Conservation (phyloP, 1,284 basidiomycete species). For the Austroboletus niveus region DNA sequence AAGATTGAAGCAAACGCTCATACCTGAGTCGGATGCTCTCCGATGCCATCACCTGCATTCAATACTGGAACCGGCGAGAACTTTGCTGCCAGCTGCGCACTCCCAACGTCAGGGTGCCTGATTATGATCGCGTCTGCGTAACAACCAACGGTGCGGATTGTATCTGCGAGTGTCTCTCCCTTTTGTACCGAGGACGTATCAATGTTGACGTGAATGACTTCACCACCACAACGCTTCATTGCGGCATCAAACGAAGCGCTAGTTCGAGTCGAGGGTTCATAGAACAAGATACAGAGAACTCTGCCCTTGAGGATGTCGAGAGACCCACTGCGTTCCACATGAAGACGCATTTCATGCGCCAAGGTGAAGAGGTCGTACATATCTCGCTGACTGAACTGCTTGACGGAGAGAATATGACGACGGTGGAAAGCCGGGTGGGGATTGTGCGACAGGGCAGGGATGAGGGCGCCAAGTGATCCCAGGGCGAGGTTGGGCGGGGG, state of each 20-base stretch:
- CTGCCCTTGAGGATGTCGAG: constrained; percentile 91
- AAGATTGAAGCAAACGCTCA: constrained; percentile 13
- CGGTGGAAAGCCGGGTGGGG: constrained; percentile 76
- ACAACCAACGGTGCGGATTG: constrained; percentile 92
- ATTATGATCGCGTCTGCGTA: constrained; percentile 96
- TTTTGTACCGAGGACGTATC: constrained; percentile 90
- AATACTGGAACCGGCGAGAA: constrained; percentile 94
- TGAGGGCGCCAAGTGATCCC: constrained; percentile 29
- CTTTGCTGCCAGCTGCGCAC: constrained; percentile 88
- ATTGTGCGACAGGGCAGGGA: constrained; percentile 40
- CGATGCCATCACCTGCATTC: constrained; percentile 96
- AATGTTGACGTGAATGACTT: constrained; percentile 84
- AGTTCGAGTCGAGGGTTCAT: constrained; percentile 96
- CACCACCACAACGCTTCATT: constrained; percentile 97
- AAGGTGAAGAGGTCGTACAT: constrained; percentile 93
- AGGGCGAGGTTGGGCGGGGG: constrained; percentile 13
- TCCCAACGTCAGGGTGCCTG: constrained; percentile 92
- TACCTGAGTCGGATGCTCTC: constrained; percentile 97
- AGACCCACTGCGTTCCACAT: constrained; percentile 89
- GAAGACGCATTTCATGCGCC: constrained; percentile 94
- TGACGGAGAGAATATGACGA: constrained; percentile 92
- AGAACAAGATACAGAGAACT: constrained; percentile 95
- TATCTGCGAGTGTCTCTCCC: constrained; percentile 94
- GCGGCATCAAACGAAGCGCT: constrained; percentile 98
- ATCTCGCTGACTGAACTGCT: constrained; percentile 90